Evolutionary conservation across 2,329 filamentous ascomycete species (phyloP).

Genomic region (Cryphonectria radicalis): DNA sequence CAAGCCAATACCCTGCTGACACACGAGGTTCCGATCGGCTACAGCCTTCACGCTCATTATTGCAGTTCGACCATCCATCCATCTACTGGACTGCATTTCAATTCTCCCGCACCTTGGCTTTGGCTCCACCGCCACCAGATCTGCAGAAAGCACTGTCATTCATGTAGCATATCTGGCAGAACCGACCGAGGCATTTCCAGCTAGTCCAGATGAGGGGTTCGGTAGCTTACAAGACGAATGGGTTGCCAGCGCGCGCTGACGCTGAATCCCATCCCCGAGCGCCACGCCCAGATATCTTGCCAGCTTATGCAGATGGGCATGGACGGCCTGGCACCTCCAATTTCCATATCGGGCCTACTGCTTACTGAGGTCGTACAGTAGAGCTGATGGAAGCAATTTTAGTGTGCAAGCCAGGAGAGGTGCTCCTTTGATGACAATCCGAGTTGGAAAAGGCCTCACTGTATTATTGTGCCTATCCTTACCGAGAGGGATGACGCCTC

Average conservation of each 20-base stretch:
- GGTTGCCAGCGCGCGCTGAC: not conserved
- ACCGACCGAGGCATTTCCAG: not conserved
- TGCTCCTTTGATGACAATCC: not conserved
- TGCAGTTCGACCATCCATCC: no score
- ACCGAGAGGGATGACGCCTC: not conserved
- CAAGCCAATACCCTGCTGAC: no score
- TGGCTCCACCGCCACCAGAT: not conserved
- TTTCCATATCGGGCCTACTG: conserved; percentile 13
- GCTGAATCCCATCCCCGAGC: not conserved
- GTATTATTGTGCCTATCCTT: not conserved
- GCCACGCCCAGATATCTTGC: not conserved
- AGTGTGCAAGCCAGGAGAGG: not conserved
- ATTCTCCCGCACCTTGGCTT: not conserved
- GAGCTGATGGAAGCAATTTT: not conserved
- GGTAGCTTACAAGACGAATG: conserved; percentile 3
- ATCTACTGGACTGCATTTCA: not conserved
- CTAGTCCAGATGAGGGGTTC: not conserved
- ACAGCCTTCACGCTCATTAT: no score
- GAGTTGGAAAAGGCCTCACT: not conserved
- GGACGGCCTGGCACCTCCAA: not conserved
- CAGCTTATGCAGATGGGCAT: not conserved
- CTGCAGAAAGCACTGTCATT: not conserved
- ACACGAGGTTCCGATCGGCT: no score
- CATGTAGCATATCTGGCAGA: not conserved
- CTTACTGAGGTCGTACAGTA: conserved; percentile 1